phyloP scores from a whole-genome alignment of 208 protist species.

The Leishmania gerbilli region DNA sequence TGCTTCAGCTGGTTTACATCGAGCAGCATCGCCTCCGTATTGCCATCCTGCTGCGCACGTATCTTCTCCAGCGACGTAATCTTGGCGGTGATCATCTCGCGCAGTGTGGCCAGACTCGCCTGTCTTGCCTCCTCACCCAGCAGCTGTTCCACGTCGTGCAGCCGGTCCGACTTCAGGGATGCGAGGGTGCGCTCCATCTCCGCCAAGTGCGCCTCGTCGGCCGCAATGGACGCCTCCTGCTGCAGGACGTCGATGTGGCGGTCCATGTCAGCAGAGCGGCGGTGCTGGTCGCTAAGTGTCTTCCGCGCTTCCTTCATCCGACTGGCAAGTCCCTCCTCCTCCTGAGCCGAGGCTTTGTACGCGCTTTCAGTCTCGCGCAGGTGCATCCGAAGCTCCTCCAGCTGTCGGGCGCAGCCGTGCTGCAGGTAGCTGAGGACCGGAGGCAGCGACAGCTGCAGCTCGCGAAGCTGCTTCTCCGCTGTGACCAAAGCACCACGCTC shows the following conservation, averaged over 20 bases:
- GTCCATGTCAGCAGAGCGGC: slow-evolving; percentile 39
- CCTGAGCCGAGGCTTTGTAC: slow-evolving; percentile 13
- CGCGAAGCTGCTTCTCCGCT: slow-evolving; percentile 22
- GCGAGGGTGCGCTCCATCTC: slow-evolving; percentile 40
- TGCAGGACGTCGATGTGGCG: slow-evolving; percentile 48
- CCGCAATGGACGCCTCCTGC: slow-evolving; percentile 36
- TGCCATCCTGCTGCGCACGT: slow-evolving; percentile 77
- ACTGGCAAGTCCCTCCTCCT: slow-evolving; percentile 30
- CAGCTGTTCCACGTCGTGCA: slow-evolving; percentile 47
- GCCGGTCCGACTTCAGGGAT: slow-evolving; percentile 42
- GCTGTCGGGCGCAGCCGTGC: slow-evolving; percentile 11
- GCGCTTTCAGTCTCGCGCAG: slow-evolving; percentile 26
- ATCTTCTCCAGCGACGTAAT: slow-evolving; percentile 61
- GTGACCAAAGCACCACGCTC: slow-evolving; percentile 8
- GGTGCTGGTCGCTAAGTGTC: slow-evolving; percentile 51
- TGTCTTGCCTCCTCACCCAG: slow-evolving; percentile 57
- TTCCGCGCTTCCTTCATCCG: slow-evolving; percentile 39
- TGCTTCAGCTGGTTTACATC: slow-evolving; percentile 58
- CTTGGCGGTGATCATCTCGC: slow-evolving; percentile 73
- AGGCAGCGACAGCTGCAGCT: slow-evolving; percentile 32
- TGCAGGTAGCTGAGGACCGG: slow-evolving; percentile 47
- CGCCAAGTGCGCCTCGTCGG: slow-evolving; percentile 52
- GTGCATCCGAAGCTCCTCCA: slow-evolving; percentile 36
- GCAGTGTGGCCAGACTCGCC: slow-evolving; percentile 51
- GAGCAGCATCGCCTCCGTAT: slow-evolving; percentile 75